Conservation (phyloP, 2,329 filamentous ascomycete species). For the Graphilbum fragrans region DNA sequence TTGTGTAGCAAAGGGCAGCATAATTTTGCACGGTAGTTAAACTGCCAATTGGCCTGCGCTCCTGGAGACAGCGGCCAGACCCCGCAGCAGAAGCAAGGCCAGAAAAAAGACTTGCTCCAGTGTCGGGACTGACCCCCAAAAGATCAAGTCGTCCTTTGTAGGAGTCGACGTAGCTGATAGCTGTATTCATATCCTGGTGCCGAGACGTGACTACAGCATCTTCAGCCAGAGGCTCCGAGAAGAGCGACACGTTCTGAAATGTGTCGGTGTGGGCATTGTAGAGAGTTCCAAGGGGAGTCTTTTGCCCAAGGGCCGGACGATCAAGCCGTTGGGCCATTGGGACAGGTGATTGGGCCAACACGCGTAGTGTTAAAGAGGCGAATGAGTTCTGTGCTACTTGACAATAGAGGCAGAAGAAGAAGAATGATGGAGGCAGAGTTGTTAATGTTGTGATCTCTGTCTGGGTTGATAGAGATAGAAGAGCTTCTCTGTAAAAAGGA, state of each 20-base stretch:
- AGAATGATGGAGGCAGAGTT: no score
- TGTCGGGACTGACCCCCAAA: neutral
- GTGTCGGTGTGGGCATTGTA: conserved; percentile 7
- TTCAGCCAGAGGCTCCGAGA: neutral
- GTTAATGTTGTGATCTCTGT: no score
- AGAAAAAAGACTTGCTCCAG: conserved; percentile 1
- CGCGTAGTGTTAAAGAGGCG: neutral
- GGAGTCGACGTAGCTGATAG: neutral
- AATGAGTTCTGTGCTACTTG: neutral
- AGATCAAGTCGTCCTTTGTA: neutral
- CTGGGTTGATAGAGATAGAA: no score
- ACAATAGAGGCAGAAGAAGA: neutral
- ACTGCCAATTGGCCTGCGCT: neutral
- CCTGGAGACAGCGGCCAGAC: neutral
- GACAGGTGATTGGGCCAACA: neutral
- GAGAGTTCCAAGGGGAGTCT: conserved; percentile 2
- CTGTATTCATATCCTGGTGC: neutral
- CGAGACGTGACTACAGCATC: neutral
- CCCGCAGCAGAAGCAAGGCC: conserved; percentile 2
- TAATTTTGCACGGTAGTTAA: neutral
- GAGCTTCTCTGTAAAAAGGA: no score
- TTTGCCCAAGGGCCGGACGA: conserved; percentile 6
- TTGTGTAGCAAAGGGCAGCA: conserved; percentile 1
- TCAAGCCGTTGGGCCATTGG: neutral
- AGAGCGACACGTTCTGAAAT: conserved; percentile 2